Percentiles rank a stretch among this genome's conserved stretches.
phyloP scores from a whole-genome alignment of 2,329 filamentous ascomycete species.

The Biscogniauxia sp. region DNA sequence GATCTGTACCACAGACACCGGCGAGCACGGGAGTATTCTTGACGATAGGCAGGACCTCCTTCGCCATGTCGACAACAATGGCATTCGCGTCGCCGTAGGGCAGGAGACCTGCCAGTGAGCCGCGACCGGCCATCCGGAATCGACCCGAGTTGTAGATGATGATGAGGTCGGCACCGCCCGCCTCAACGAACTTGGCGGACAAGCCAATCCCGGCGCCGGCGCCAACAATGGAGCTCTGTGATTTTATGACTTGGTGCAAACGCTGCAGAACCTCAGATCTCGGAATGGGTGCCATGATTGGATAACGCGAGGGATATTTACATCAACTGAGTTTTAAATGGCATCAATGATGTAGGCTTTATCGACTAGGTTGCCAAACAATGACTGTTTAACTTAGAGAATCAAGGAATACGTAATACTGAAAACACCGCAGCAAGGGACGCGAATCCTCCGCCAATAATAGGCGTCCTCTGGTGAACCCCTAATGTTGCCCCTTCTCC shows the following conservation, averaged over 20 bases:
- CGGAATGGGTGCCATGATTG: constrained; percentile 45
- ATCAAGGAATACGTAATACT: too few species aligned
- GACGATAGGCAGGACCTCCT: constrained; percentile 65
- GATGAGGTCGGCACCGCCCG: constrained; percentile 66
- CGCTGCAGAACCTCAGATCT: constrained; percentile 53
- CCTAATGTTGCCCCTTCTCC: too few species aligned
- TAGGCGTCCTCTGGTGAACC: too few species aligned
- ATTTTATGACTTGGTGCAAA: constrained; percentile 52
- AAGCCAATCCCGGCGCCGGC: constrained; percentile 69
- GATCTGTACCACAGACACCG: constrained; percentile 69
- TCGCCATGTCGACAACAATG: constrained; percentile 67
- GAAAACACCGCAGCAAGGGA: too few species aligned
- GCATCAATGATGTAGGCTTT: too few species aligned
- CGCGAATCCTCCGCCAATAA: too few species aligned
- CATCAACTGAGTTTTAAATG: too few species aligned
- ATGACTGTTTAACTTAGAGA: too few species aligned
- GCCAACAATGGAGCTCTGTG: constrained; percentile 62
- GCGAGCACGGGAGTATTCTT: constrained; percentile 64
- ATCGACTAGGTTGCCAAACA: too few species aligned
- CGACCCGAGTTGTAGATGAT: constrained; percentile 72
- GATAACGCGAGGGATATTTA: too few species aligned
- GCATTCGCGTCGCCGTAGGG: constrained; percentile 70
- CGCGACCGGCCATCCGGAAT: constrained; percentile 70
- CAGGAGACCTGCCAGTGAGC: constrained; percentile 68
- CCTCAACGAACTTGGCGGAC: constrained; percentile 68